Base-by-base conservation (phyloP, 495 filamentous ascomycete genomes). In the Apiosordaria backusii region DNA sequence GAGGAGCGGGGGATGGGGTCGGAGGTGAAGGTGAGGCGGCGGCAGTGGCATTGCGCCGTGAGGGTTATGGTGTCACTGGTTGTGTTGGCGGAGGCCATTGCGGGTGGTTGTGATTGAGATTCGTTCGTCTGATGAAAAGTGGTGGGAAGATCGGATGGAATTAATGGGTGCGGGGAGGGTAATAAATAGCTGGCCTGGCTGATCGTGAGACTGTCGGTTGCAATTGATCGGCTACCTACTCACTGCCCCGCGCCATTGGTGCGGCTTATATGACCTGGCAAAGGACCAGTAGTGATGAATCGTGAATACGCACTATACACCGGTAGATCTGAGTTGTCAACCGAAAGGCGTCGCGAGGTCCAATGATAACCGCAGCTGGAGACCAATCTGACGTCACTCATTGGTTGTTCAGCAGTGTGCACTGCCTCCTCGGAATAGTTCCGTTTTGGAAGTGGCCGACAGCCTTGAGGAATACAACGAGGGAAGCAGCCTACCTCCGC, bases 21-120 rank as follows among this genome's bases (percentile, higher is more conserved):
- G 25, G 69, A 55, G n/a, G 67, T 69, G 70, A 76, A 76, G 65
- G 65, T 50, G 23, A 73, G 74, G 5, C 68, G n/a, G 29, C 67
- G 55, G 76, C 76, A 78, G 59, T 76, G 74, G 64, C 76, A 78
- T 40, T 67, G 68, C 4, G 74, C 74, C 0, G 52, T 58, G 23
- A 78, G 54, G 58, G 65, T 54, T 1, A 70, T n/a, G 10, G 62
- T 68, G 1, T 57, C 21, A 10, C n/a, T n/a, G n/a, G n/a, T n/a
- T n/a, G 19, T 4, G 19, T 18, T 19, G 58, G n/a, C n/a, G n/a
- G 50, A 64, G 65, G 71, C 75, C 19, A 68, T 74, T 7, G 65
- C 74, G 2, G 60, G 21, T 61, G 53, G n/a, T 55, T 27, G 15
- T 27, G n/a, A n/a, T 6, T 54, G 27, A 29, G n/a, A n/a, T n/a